Evolutionary conservation across 1,284 basidiomycete genomes (phyloP).

Genomic region (Veloboletus limbatus): DNA sequence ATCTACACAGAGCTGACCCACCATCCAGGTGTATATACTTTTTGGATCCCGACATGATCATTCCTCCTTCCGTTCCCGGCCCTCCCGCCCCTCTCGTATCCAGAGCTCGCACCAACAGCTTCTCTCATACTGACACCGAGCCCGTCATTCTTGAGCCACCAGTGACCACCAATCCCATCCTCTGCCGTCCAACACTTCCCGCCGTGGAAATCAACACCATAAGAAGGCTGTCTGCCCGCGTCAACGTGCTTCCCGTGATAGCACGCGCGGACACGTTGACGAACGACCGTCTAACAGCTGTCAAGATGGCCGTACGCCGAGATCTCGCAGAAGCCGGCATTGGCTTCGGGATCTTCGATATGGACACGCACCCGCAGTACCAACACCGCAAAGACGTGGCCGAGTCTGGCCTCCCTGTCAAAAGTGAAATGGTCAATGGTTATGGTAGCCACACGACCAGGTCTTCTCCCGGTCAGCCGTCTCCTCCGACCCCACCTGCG

Average conservation of each 20-base stretch:
- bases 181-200: conserved; percentile 62
- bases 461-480: conserved; percentile 44
- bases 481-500: conserved; percentile 62
- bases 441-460: conserved; percentile 50
- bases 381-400: conserved; percentile 40
- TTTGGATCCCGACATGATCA: conserved; percentile 71
- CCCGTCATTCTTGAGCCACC: conserved; percentile 77
- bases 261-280: conserved; percentile 90
- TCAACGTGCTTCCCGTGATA: conserved; percentile 94
- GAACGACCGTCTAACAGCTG: conserved; percentile 76
- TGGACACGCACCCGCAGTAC: conserved; percentile 53
- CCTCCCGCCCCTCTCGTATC: conserved; percentile 61
- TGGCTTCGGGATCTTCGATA: conserved; percentile 81
- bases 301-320: conserved; percentile 73
- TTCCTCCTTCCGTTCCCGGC: conserved; percentile 60
- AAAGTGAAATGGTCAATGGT: conserved; percentile 48
- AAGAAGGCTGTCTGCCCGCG: conserved; percentile 83
- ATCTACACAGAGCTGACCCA: conserved; percentile 28
- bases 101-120: conserved; percentile 63
- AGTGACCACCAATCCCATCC: conserved; percentile 64
- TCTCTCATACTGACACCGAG: conserved; percentile 65
- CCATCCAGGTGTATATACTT: conserved; percentile 71
- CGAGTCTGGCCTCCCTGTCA: conserved; percentile 37
- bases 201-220: conserved; percentile 87
- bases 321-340: conserved; percentile 79